Base-by-base conservation (phyloP, 176 grass and related monocot species). In the Chrysopogon serrulatus region DNA sequence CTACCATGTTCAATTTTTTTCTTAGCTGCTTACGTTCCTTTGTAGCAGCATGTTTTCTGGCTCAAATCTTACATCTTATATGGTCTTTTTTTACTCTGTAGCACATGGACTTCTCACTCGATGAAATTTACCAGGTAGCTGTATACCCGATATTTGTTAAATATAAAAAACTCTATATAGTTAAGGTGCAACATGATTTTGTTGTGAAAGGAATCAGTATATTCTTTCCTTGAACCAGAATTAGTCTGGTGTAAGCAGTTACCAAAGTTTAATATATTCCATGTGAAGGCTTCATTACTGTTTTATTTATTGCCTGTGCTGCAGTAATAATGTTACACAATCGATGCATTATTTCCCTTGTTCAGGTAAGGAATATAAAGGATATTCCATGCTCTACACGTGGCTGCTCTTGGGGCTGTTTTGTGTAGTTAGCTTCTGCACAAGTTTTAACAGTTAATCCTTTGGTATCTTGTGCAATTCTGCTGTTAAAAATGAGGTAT, bases 401-500 rank as follows among this genome's bases (percentile, higher is more conserved):
- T 2, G 11, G 6, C 41, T 43, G 41, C 41, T 40, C 10, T 14
- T 79, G 23, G 33, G 10, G 32, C 8, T 61, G 27, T 40, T 36
- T 44, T 67, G 19, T 74, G 31, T 34, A 35, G 14, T 45, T 8
- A 36, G 17, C 81, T 74, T 33, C 15, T 70, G 23, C 28, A 65
- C n/a, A 56, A 70, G 23, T 40, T 45, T 53, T 34, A 9, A 67
- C 37, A 62, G 10, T 23, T 1, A 11, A 37, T 35, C 28, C 6
- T 56, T 69, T 40, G 23, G 17, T 12, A 54, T 24, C n/a, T 19
- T 51, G 42, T 79, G 91, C n/a, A 40, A 40, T 79, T 87, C n/a
- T 82, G 32, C 84, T 82, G 66, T 80, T 85, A 85, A 94, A 68
- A 91, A 40, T 79, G 77, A 75, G 74, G 78, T 91, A 89, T 81